A percentile compares a stretch with the other conserved stretches of the same genome.
These are phyloP conservation scores for Pseudogymnoascus sp. DNA, from an alignment of 2,329 filamentous ascomycete genomes.

Conservation along the genomic window DNA sequence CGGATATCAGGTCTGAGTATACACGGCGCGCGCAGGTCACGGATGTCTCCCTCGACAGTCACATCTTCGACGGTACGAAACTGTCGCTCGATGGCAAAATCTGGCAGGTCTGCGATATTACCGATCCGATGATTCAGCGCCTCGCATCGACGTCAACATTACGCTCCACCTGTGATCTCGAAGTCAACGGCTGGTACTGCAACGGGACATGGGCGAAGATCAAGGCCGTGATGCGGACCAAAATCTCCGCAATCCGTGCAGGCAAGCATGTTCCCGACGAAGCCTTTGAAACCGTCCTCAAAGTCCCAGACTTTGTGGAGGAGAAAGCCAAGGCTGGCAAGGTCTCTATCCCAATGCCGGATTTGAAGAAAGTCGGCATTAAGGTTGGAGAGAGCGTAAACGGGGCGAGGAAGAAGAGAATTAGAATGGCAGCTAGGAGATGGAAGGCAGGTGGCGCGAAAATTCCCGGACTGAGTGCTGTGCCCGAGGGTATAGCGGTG, in stretches of 20 bases:
- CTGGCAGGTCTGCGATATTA: conserved; percentile 91
- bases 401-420: conserved; percentile 15
- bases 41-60: conserved; percentile 38
- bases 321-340: conserved; percentile 16
- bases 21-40: conserved; percentile 15
- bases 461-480: background rate
- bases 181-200: conserved; percentile 74
- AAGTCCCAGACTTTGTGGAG: conserved; percentile 26
- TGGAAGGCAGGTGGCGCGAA: background rate
- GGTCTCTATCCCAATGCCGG: conserved; percentile 22
- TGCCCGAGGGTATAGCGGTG: conserved; percentile 8
- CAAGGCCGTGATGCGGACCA: conserved; percentile 80
- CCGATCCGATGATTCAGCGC: conserved; percentile 62
- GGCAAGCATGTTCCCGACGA: conserved; percentile 42
- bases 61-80: conserved; percentile 74
- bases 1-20: conserved; percentile 13
- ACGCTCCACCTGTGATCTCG: conserved; percentile 48
- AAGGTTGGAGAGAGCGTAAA: conserved; percentile 10
- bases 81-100: conserved; percentile 76
- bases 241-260: conserved; percentile 61
- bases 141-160: conserved; percentile 58
- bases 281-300: conserved; percentile 38
- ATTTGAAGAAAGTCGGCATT: conserved; percentile 19
- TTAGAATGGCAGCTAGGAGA: background rate
- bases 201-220: conserved; percentile 76